Base-by-base conservation (phyloP, 2,329 filamentous ascomycete species). In the Colletotrichum lentis region DNA sequence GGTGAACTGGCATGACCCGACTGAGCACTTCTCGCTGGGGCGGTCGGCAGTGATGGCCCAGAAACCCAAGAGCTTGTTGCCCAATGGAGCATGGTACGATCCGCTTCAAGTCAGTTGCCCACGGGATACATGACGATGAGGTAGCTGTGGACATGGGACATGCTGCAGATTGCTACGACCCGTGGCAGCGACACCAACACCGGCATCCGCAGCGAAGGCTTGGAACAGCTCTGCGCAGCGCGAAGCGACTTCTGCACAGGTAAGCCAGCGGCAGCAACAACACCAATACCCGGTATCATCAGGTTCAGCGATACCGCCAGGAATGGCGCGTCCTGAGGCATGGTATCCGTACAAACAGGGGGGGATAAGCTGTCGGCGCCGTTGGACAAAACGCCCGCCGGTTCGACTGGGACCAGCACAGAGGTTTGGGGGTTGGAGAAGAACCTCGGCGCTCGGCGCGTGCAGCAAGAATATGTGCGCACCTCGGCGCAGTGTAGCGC, bases 1-100 rank as follows among this genome's bases (percentile, higher is more conserved):
- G 65, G 59, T 68, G 65, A 68, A 68, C 65, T 68, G 65, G 65
- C 65, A 68, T 27, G 50, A 35, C 65, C 65, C 41, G 49, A 64
- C 61, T 64, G 65, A 64, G 65, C 39, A 64, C 64, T 49, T 63
- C 50, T 44, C 41, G n/a, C 65, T 62, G 65, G 65, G 61, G 65
- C 61, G 53, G 53, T 68, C 65, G 54, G 65, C 49, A 64, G 65
- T 59, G 35, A 54, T 55, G 54, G 31, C 41, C 55, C 61, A 64
- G 31, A 55, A 59, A 55, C 47, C 54, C 41, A 64, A 35, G 35
- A 56, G 27, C 57, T 44, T 35, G 59, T 54, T 58, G 41, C 54
- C 61, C 54, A 54, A 68, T 64, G 5, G 47, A 67, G 64, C 27
- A 46, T 64, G 65, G 65, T 59, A 43, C 24, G 46, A n/a, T 54